Evolutionary conservation across 345 rosid species (phyloP).

Genomic region (Corchorus olitorius): DNA sequence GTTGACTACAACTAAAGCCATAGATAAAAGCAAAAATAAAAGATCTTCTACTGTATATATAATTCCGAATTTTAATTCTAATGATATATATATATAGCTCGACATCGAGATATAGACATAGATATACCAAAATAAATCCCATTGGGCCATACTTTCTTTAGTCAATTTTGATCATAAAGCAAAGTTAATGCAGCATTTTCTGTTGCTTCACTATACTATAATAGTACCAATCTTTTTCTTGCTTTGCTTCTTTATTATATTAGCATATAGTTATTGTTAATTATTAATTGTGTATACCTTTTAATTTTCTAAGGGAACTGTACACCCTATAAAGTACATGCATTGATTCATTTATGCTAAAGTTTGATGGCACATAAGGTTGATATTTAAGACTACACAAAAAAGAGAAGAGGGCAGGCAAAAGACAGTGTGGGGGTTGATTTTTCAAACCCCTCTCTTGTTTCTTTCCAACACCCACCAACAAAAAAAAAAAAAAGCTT

Average conservation of each 20-base stretch:
- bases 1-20: slow-evolving; percentile 22
- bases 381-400: slow-evolving; percentile 16
- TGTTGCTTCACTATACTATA: background rate
- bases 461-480: background rate
- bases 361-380: slow-evolving; percentile 17
- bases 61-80: slow-evolving; percentile 9
- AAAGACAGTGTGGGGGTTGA: background rate
- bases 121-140: background rate
- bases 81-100: background rate
- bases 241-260: background rate
- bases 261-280: background rate
- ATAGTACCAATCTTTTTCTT: background rate
- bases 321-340: slow-evolving; percentile 5
- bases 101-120: background rate
- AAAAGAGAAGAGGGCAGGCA: background rate
- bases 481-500: too few relatives aligned
- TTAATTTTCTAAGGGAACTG: background rate
- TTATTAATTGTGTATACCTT: background rate
- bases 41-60: slow-evolving; percentile 3
- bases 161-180: slow-evolving; percentile 4
- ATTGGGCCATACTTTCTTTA: slow-evolving; percentile 7
- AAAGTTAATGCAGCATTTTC: background rate
- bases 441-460: background rate
- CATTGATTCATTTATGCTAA: slow-evolving; percentile 10
- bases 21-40: slow-evolving; percentile 7